Base-by-base conservation (phyloP, 352 stramenopile species). In the Aphanomyces cochlioides region DNA sequence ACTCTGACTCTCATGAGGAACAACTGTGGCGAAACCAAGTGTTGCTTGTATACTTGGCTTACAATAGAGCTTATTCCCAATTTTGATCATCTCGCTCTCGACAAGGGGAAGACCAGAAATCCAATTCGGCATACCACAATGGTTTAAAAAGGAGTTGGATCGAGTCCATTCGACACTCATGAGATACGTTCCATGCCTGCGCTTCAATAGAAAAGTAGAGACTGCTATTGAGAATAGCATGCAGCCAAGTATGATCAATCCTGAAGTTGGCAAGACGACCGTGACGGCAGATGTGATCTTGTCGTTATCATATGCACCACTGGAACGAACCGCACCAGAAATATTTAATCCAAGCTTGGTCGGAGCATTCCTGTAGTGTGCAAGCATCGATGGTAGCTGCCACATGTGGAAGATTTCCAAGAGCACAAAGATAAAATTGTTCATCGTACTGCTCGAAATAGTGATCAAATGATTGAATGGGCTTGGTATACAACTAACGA, bases 11-110 rank as follows among this genome's bases (percentile, higher is more conserved):
- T 28, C 28, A 28, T 28, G 28, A 28, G 28, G 28, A 28, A 50
- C 43, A n/a, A 50, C 1, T 12, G 43, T 50, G 43, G 43, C 43
- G 17, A 50, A 50, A n/a, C 43, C 43, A 12, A 50, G 43, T 2
- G 17, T n/a, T 50, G 43, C 43, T 50, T 50, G 43, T 3, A 2
- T 50, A n/a, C 43, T 50, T n/a, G 43, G 43, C 43, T 50, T 50
- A n/a, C 43, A 50, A n/a, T 50, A 50, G 43, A 50, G 43, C 43
- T 50, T 50, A n/a, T 50, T 50, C 1, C 43, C 43, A 50, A 50
- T 50, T n/a, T 50, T 50, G 43, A 50, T 50, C 17, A n/a, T n/a
- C 10, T 50, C 10, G 43, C 10, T n/a, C 17, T 50, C 10, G 43
- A n/a, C 43, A n/a, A 50, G 43, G 43, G 43, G 43, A 50, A 50